A percentile compares a stretch with the other conserved stretches of the same genome.
These are phyloP conservation scores for Verticillium nubilum DNA, from an alignment of 2,329 filamentous ascomycete species.

Conservation along the genomic window DNA sequence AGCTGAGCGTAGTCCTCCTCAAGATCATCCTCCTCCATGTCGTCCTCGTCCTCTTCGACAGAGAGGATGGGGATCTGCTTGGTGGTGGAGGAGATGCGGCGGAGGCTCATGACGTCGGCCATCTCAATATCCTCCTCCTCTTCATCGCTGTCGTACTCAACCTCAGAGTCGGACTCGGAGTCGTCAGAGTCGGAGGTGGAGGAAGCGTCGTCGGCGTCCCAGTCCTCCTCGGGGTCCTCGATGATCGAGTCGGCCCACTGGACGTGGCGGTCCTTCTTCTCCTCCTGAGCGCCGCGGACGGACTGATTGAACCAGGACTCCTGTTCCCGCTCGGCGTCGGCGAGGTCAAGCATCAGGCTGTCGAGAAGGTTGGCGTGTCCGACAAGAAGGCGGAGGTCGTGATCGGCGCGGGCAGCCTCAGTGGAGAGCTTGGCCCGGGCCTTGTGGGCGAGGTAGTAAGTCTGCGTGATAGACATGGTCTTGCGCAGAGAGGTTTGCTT, in stretches of 20 bases:
- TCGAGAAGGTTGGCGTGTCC: slow-evolving; percentile 98
- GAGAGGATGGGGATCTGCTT: slow-evolving; percentile 24
- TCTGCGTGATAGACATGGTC: slow-evolving; percentile 97
- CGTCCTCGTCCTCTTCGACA: slow-evolving; percentile 30
- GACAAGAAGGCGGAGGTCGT: slow-evolving; percentile 91
- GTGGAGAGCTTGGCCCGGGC: slow-evolving; percentile 92
- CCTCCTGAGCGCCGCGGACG: slow-evolving; percentile 61
- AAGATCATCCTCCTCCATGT: slow-evolving; percentile 47
- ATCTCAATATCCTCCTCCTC: slow-evolving; percentile 57
- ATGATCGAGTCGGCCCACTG: slow-evolving; percentile 78
- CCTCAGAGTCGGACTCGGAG: slow-evolving; percentile 34
- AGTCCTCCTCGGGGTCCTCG: slow-evolving; percentile 57
- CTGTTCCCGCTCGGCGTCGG: slow-evolving; percentile 91
- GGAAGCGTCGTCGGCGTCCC: slow-evolving; percentile 34
- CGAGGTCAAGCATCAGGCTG: slow-evolving; percentile 84
- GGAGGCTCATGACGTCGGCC: slow-evolving; percentile 40
- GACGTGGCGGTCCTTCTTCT: slow-evolving; percentile 57
- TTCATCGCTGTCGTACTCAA: slow-evolving; percentile 40
- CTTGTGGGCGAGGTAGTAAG: slow-evolving; percentile 96
- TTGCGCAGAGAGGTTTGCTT: slow-evolving; percentile 41
- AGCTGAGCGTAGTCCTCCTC: slow-evolving; percentile 63
- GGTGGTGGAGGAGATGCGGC: slow-evolving; percentile 35
- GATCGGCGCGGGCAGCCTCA: slow-evolving; percentile 85
- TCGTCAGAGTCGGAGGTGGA: slow-evolving; percentile 37
- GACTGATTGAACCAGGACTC: slow-evolving; percentile 98